These are phyloP conservation scores for Populus hybrid DNA, from an alignment of 441 rosid species.

Conservation along the genomic window DNA sequence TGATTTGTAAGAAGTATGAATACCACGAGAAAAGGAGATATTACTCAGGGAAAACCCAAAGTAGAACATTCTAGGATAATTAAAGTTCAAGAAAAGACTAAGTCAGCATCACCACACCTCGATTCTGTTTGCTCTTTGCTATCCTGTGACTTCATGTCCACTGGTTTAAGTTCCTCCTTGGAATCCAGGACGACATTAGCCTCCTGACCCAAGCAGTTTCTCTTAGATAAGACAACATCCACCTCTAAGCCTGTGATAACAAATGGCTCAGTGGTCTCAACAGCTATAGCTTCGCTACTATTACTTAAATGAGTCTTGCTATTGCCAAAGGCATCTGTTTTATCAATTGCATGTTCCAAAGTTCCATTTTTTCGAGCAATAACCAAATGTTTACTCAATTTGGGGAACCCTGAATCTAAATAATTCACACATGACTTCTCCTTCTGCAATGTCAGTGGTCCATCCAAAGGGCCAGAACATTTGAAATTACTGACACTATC, in stretches of 20 bases:
- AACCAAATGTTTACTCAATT: conserved; percentile 24
- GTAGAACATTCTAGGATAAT: conserved; percentile 15
- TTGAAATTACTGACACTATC: conserved; percentile 14
- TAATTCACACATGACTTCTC: conserved; percentile 25
- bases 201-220: conserved; percentile 17
- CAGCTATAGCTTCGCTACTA: conserved; percentile 19
- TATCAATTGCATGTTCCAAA: conserved; percentile 22
- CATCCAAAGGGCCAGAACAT: conserved; percentile 24
- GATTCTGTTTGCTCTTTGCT: conserved; percentile 26
- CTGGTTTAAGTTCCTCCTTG: conserved; percentile 29
- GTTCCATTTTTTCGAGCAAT: conserved; percentile 22
- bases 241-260: conserved; percentile 19
- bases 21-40: conserved; percentile 13
- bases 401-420: conserved; percentile 22
- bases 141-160: conserved; percentile 28
- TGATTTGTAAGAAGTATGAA: conserved; percentile 26
- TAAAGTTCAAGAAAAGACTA: conserved; percentile 10
- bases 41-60: conserved; percentile 16
- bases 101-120: conserved; percentile 45
- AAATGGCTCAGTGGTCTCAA: conserved; percentile 21
- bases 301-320: conserved; percentile 16
- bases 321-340: conserved; percentile 18
- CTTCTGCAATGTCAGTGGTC: conserved; percentile 24
- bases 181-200: conserved; percentile 18
- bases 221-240: conserved; percentile 12